Conservation (phyloP, 2,329 filamentous ascomycete genomes). For the Aspergillus arachidicola region DNA sequence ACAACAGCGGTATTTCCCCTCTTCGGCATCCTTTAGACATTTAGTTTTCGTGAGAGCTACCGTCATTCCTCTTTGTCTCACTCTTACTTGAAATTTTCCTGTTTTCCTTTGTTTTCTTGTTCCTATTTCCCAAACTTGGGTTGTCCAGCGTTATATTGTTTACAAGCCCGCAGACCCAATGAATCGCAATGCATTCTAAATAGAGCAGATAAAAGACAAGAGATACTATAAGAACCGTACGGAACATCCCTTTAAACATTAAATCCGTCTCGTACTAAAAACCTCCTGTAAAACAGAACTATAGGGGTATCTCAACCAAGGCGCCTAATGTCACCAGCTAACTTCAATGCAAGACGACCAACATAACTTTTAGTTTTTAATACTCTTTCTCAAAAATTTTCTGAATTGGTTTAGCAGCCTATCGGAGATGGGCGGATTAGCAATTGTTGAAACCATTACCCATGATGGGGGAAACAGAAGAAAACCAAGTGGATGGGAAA, state of each 20-base stretch:
- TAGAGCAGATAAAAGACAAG: background rate
- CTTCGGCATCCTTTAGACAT: too few relatives aligned
- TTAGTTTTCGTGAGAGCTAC: background rate
- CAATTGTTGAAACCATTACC: conserved; percentile 1
- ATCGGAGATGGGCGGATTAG: conserved; percentile 20
- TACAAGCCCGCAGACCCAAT: background rate
- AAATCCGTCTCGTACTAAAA: background rate
- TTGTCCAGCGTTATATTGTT: background rate
- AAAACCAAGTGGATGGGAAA: background rate
- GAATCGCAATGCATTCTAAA: background rate
- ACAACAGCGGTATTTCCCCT: background rate
- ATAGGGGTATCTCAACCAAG: conserved; percentile 30
- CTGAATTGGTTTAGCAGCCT: conserved; percentile 87
- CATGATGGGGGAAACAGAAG: background rate
- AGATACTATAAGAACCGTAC: background rate
- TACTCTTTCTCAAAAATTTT: conserved; percentile 78
- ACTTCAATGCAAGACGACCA: conserved; percentile 13
- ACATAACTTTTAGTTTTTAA: conserved; percentile 22
- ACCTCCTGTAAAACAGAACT: conserved; percentile 7
- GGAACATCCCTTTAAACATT: background rate
- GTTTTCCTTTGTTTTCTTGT: background rate
- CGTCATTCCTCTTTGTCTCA: background rate
- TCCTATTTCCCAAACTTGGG: background rate
- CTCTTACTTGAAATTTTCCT: background rate
- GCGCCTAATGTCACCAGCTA: conserved; percentile 19